Evolutionary conservation across 495 filamentous ascomycete species (phyloP), one percentile per base, ranked within the genome.

Genomic region (Neurospora cerealis): DNA sequence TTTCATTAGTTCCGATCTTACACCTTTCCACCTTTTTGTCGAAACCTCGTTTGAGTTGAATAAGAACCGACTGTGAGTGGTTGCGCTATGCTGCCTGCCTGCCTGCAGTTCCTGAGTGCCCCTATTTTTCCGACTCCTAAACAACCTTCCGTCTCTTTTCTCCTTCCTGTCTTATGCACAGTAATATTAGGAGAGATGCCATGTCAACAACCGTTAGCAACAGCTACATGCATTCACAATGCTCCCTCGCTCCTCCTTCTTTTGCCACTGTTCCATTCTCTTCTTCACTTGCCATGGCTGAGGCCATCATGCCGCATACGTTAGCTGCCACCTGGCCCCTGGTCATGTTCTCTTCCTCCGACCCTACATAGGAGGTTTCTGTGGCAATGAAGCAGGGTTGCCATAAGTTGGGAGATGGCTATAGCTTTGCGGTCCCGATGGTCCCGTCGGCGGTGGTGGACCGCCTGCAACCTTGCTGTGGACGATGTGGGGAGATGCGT

Each of bases 401-500:
- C 87, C 87, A 77, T 86, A 89, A 69, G 83, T 85, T 46, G 86
- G 84, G 70, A 88, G 82, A 76, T 88, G 87, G 74, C 81, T 80
- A 70, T 81, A 86, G 0, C 77, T 72, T 75, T 84, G 85, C 10
- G 78, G 78, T 13, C 79, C 79, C 11, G 78, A 73, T 46, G 75
- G 75, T 21, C 77, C 80, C 17, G 54, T 62, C 2, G 54, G 24
- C 15, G 54, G 54, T 32, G 77, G 78, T 10, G 81, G 79, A 36
- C 81, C 79, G 42, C 77, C 78, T 37, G 72, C 73, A 36, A 77
- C 66, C 70, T 83, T 82, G 73, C 78, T 84, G 60, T 77, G 79
- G 9, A 79, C 77, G 74, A 84, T 82, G 73, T 82, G 83, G n/a
- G 80, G 77, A 48, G 78, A 74, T 10, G 78, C 77, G 71, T 79